Evolutionary conservation across 805 yeast genomes (phyloP).

Genomic region (Kodamaea restingae): DNA sequence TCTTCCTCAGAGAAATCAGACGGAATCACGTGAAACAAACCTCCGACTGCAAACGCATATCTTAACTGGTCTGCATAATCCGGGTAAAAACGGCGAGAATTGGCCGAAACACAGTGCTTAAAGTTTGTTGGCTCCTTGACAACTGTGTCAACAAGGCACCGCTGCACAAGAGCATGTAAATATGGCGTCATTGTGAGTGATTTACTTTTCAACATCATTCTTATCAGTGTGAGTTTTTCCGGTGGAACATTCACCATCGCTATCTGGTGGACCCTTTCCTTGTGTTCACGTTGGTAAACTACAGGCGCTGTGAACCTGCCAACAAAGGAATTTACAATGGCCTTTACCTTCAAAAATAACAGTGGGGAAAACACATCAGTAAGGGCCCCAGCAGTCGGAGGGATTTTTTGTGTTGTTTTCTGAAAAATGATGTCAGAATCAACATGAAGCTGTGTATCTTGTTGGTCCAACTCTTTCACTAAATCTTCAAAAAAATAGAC

Average conservation of each 20-base stretch:
- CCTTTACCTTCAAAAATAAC: not conserved
- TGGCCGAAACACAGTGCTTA: constrained; percentile 2
- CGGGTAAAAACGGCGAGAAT: not conserved
- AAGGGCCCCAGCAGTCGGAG: not conserved
- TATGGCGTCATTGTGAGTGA: constrained; percentile 3
- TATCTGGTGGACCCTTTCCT: not conserved
- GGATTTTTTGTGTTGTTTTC: not conserved
- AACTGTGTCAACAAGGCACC: not conserved
- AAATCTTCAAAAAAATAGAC: constrained; percentile 3
- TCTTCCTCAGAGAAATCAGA: not conserved
- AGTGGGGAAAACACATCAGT: not conserved
- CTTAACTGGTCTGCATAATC: not conserved
- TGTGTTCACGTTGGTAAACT: not conserved
- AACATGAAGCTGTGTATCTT: too few species aligned
- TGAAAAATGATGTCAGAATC: not conserved
- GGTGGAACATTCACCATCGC: not conserved
- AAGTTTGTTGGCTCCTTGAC: not conserved
- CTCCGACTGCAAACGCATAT: constrained; percentile 6
- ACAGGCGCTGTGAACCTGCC: not conserved
- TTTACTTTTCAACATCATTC: not conserved
- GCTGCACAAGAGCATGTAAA: constrained; percentile 4
- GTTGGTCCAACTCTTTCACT: not conserved
- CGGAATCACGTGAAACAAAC: not conserved
- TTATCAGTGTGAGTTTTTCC: not conserved
- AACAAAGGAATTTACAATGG: not conserved